These are phyloP conservation scores for Abrus pulchellus DNA, from an alignment of 306 rosid genomes.

Conservation along the genomic window DNA sequence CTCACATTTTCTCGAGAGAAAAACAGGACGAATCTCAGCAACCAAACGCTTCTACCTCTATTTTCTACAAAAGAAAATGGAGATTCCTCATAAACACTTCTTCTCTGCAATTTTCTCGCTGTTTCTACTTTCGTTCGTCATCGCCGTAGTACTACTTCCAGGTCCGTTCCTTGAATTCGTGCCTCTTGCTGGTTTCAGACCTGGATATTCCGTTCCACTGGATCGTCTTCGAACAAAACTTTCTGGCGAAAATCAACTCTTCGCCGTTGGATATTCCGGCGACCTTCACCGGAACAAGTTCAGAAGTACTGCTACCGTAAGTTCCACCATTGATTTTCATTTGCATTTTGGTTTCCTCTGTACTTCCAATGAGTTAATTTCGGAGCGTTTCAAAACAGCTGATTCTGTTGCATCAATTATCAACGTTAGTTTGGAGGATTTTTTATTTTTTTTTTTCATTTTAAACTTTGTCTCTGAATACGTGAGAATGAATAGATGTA, in stretches of 20 bases:
- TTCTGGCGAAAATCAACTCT: conserved; percentile 23
- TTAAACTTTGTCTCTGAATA: neutral
- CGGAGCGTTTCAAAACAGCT: neutral
- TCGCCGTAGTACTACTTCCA: conserved; percentile 26
- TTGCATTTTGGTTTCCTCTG: neutral
- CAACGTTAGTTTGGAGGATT: neutral
- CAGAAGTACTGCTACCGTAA: neutral
- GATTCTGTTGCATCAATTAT: neutral
- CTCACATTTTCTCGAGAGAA: conserved; percentile 28
- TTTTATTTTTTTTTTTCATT: neutral
- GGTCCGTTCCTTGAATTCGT: conserved; percentile 2
- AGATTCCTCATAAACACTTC: neutral
- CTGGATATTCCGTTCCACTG: neutral
- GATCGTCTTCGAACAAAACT: conserved; percentile 19
- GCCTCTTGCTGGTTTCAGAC: neutral
- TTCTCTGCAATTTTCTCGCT: conserved; percentile 24
- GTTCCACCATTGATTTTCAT: neutral
- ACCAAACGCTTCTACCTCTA: neutral
- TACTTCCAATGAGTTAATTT: neutral
- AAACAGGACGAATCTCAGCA: neutral
- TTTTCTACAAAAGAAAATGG: conserved; percentile 26
- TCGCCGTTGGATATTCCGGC: conserved; percentile 27
- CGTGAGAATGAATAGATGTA: neutral
- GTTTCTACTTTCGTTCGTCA: neutral
- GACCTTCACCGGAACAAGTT: conserved; percentile 9